Evolutionary conservation across 768 basidiomycete species (phyloP).

Genomic region (Terana coerulea): DNA sequence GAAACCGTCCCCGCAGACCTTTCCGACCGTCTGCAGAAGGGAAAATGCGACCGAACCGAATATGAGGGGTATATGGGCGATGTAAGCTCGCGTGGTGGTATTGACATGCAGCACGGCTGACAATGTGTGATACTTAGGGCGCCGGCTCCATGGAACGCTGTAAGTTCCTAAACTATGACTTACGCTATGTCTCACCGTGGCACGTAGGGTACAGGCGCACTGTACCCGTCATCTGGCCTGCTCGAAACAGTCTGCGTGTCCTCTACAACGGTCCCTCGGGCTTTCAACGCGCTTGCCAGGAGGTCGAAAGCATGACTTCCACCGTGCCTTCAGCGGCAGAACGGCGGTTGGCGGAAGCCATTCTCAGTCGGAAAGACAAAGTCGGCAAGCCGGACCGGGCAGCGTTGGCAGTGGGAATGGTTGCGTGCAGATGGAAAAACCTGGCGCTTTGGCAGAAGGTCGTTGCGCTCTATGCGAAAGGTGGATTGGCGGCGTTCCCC

Average conservation of each 20-base stretch:
- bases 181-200: neutral
- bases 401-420: slow-evolving; percentile 3
- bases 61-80: slow-evolving; percentile 28
- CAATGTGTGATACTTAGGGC: slow-evolving; percentile 12
- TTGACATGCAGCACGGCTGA: too few relatives aligned
- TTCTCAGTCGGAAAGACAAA: neutral
- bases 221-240: slow-evolving; percentile 25
- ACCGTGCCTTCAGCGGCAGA: slow-evolving; percentile 1
- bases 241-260: neutral
- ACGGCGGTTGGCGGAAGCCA: slow-evolving; percentile 2
- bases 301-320: neutral
- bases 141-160: slow-evolving; percentile 21
- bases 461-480: slow-evolving; percentile 4
- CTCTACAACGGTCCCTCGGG: slow-evolving; percentile 3
- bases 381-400: neutral
- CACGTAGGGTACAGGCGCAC: slow-evolving; percentile 24
- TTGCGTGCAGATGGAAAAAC: slow-evolving; percentile 8
- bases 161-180: slow-evolving; percentile 9
- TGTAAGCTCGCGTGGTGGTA: too few relatives aligned
- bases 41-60: slow-evolving; percentile 20
- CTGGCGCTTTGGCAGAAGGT: slow-evolving; percentile 9
- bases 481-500: neutral
- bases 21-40: slow-evolving; percentile 12
- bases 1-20: slow-evolving; percentile 20
- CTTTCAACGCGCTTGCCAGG: slow-evolving; percentile 9